A percentile compares a stretch with the other conserved stretches of the same genome.
These are phyloP conservation scores for Pseudogymnoascus sp. DNA, from an alignment of 2,329 filamentous ascomycete genomes.

Conservation along the genomic window DNA sequence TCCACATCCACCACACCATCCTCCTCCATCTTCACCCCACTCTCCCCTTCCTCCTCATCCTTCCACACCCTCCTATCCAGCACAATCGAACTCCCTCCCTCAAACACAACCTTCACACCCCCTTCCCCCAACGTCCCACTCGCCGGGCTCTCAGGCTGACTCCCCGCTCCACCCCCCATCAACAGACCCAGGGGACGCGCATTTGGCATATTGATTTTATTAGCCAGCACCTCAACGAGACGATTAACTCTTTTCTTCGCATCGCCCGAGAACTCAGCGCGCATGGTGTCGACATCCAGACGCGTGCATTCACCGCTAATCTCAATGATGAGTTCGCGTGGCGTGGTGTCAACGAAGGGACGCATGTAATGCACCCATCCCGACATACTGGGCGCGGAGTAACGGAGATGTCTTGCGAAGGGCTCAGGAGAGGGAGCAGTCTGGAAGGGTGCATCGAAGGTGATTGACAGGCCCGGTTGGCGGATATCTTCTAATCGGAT, in stretches of 20 bases:
- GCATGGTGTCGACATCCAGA: constrained; percentile 47
- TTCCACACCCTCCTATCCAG: constrained; percentile 56
- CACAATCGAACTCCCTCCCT: constrained; percentile 50
- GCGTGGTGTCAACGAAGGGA: constrained; percentile 72
- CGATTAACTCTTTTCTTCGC: constrained; percentile 64
- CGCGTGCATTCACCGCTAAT: constrained; percentile 62
- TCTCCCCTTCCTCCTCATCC: not conserved
- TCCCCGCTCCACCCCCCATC: constrained; percentile 58
- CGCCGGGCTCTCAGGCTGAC: constrained; percentile 59
- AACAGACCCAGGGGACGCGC: constrained; percentile 57
- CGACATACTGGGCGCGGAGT: constrained; percentile 18
- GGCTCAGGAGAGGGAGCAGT: constrained; percentile 20
- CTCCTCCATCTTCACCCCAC: not conserved
- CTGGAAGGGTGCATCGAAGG: constrained; percentile 37
- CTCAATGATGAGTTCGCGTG: constrained; percentile 73
- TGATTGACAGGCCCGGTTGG: constrained; percentile 66
- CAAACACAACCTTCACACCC: constrained; percentile 59
- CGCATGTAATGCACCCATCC: constrained; percentile 73
- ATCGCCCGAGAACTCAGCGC: constrained; percentile 69
- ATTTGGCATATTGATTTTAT: constrained; percentile 65
- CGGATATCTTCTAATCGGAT: constrained; percentile 81
- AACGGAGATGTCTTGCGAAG: constrained; percentile 28
- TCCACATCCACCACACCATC: constrained; percentile 17
- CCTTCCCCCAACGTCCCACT: constrained; percentile 66
- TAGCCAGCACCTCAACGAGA: constrained; percentile 73